Base-by-base conservation (phyloP, 768 basidiomycete species). In the Auricularia heimuer region DNA sequence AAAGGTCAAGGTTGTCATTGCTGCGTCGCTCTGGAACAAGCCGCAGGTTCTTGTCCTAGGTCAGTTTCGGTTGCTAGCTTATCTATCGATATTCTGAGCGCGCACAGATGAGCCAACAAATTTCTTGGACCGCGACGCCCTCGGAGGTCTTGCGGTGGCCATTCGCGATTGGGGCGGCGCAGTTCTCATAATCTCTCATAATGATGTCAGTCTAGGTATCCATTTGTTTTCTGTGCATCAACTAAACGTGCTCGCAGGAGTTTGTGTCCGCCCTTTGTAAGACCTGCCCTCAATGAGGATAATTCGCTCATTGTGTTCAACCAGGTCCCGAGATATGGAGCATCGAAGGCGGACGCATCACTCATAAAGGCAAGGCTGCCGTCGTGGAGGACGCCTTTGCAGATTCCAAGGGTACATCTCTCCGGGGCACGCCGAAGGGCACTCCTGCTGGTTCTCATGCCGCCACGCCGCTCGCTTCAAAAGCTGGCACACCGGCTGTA, bases 151-250 rank as follows among this genome's bases (percentile, higher is more conserved):
- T 51, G 94, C 95, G 42, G 87, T 96, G 34, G 95, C 96, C 54
- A 98, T 98, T 77, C 87, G 84, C 68, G 92, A 96, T 68, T 98
- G 96, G 95, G 85, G 85, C 60, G 95, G 96, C 65, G 94, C 91
- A 54, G 90, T 94, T 44, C 88, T 94, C 71, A 97, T 97, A 78
- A 98, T 98, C 74, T 97, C 94, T 37, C 96, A 97, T 80, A 96
- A 96, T 76, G 80, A 86, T 69, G 56, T 60, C 14, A n/a, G 56
- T 60, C 18, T 29, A 10, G 34, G 8, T 7, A 33, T 14, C 29
- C 56, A 18, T 7, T 18, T 14, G 12, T 29, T 6, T 29, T 11
- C 12, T 35, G 29, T 29, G 29, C 14, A 7, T 33, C 8, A 29
- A 29, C 56, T 60, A 11, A 60, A 12, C 14, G 7, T 24, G 6